These are phyloP conservation scores for Penicillium subrubescens DNA, from an alignment of 495 filamentous ascomycete genomes.

Conservation along the genomic window DNA sequence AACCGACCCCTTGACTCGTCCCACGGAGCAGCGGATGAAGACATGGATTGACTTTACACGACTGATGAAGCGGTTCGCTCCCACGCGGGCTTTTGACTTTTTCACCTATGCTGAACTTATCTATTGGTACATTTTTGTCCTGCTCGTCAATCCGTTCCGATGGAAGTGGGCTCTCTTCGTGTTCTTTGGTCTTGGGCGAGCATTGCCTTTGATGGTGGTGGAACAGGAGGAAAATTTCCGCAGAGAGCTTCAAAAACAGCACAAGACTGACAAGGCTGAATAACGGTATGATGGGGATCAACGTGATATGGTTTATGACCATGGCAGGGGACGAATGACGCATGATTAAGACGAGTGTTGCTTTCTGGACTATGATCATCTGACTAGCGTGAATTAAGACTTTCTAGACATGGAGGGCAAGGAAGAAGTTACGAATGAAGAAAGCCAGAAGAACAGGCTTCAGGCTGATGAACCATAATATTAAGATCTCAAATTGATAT, in stretches of 20 bases:
- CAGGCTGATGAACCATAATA: not conserved
- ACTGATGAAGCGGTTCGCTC: conserved; percentile 66
- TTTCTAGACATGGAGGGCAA: not conserved
- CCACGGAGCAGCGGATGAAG: conserved; percentile 73
- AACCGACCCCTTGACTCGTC: conserved; percentile 73
- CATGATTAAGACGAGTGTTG: not conserved
- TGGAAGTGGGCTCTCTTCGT: conserved; percentile 79
- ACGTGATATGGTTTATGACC: not conserved
- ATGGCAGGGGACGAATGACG: not conserved
- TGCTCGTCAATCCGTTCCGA: conserved; percentile 79
- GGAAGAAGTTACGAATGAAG: not conserved
- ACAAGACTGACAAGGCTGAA: conserved; percentile 9
- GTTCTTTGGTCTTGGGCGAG: conserved; percentile 71
- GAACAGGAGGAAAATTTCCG: conserved; percentile 59
- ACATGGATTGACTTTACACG: conserved; percentile 85
- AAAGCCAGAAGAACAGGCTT: not conserved
- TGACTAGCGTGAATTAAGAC: not conserved
- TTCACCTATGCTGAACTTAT: conserved; percentile 83
- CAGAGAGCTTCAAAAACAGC: conserved; percentile 34
- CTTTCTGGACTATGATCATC: not conserved
- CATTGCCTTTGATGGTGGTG: conserved; percentile 66
- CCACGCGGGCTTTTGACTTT: conserved; percentile 78
- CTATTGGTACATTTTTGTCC: conserved; percentile 82
- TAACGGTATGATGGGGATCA: not conserved
- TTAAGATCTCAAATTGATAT: not conserved